These are phyloP conservation scores for Hortiboletus flavorubellus DNA, from an alignment of 768 basidiomycete genomes.

Conservation along the genomic window DNA sequence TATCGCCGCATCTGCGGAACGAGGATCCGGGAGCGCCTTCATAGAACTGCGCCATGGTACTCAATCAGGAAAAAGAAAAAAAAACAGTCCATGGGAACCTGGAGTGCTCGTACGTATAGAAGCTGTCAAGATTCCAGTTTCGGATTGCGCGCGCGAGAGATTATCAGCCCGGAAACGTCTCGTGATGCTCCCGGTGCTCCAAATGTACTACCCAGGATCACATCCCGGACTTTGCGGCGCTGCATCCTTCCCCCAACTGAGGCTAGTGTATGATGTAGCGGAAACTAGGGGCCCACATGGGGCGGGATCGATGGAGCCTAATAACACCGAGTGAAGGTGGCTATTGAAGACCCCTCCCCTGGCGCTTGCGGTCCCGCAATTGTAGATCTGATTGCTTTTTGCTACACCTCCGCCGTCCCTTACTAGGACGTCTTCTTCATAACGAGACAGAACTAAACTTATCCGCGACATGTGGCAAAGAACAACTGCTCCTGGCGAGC, in stretches of 20 bases:
- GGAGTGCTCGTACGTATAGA: constrained; percentile 9
- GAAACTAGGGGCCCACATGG: constrained; percentile 23
- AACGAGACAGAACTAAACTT: not conserved
- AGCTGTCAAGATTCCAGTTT: constrained; percentile 13
- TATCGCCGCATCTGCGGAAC: constrained; percentile 24
- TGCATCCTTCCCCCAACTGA: not conserved
- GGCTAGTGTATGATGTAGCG: constrained; percentile 9
- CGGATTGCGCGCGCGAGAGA: constrained; percentile 1
- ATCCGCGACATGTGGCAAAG: constrained; percentile 6
- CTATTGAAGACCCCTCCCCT: not conserved
- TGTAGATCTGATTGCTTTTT: constrained; percentile 2
- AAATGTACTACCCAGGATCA: constrained; percentile 5
- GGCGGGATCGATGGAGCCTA: constrained; percentile 11
- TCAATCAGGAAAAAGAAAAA: constrained; percentile 16
- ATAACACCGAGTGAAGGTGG: constrained; percentile 1
- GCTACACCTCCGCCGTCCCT: not conserved
- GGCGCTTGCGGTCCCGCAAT: constrained; percentile 16
- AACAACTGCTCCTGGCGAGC: not conserved
- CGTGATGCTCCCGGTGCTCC: constrained; percentile 8
- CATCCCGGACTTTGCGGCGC: constrained; percentile 31
- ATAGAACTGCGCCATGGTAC: not conserved
- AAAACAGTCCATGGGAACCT: constrained; percentile 8
- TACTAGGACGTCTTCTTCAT: not conserved
- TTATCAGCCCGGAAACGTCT: constrained; percentile 14
- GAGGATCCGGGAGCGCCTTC: constrained; percentile 16